A percentile compares a stretch with the other conserved stretches of the same genome.
phyloP scores from a whole-genome alignment of 2,329 filamentous ascomycete genomes.

The Aspergillus sp. region DNA sequence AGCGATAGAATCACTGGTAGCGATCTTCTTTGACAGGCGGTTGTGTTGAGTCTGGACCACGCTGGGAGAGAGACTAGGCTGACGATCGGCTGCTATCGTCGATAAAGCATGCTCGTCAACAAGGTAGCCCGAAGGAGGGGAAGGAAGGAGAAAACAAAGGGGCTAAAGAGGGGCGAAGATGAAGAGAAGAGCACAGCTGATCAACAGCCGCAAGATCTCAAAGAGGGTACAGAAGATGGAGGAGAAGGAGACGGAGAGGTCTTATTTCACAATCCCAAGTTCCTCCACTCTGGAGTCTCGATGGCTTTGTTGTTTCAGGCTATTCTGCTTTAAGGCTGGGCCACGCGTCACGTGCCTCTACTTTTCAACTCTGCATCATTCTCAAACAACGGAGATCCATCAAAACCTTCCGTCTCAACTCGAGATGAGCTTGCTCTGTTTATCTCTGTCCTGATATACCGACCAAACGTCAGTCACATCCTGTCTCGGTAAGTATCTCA shows the following conservation, averaged over 20 bases:
- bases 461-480: neutral
- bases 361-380: neutral
- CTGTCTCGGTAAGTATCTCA: neutral
- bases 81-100: conserved; percentile 15
- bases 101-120: conserved; percentile 9
- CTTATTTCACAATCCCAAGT: conserved; percentile 2
- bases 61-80: conserved; percentile 12
- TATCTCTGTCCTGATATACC: neutral
- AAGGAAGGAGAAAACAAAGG: conserved; percentile 7
- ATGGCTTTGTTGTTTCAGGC: conserved; percentile 9
- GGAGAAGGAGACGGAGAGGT: conserved; percentile 6
- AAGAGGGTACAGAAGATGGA: neutral
- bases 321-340: neutral
- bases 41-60: conserved; percentile 17
- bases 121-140: neutral
- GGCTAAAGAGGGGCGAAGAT: conserved; percentile 3
- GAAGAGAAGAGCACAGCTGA: conserved; percentile 10
- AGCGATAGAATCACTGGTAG: neutral
- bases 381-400: neutral
- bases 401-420: neutral
- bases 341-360: neutral
- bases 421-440: neutral
- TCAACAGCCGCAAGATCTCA: conserved; percentile 9
- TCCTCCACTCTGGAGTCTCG: conserved; percentile 6
- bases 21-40: conserved; percentile 13